These are phyloP conservation scores for Pyronema domesticum DNA, from an alignment of 495 filamentous ascomycete species.

Conservation along the genomic window DNA sequence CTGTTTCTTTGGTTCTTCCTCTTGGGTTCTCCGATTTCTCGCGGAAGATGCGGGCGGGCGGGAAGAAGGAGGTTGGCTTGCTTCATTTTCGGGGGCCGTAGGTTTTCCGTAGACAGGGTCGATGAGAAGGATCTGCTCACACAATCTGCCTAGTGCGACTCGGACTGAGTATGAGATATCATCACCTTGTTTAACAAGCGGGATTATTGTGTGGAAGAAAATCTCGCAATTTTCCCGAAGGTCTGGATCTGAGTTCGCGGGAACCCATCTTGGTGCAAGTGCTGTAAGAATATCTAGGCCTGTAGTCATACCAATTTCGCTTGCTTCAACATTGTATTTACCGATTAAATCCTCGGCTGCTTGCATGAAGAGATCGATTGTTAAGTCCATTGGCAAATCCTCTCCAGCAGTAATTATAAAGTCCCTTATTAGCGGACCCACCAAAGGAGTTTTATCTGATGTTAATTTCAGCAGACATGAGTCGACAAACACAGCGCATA, in stretches of 20 bases:
- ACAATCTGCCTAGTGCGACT: slow-evolving; percentile 43
- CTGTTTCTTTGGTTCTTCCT: too few relatives aligned
- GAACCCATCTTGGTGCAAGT: slow-evolving; percentile 48
- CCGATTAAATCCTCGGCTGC: slow-evolving; percentile 44
- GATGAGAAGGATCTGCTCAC: slow-evolving; percentile 47
- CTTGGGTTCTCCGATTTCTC: too few relatives aligned
- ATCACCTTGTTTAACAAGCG: slow-evolving; percentile 38
- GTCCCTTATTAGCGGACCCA: slow-evolving; percentile 14
- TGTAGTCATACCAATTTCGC: slow-evolving; percentile 54
- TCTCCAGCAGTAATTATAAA: slow-evolving; percentile 25
- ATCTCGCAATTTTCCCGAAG: slow-evolving; percentile 39
- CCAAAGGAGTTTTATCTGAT: slow-evolving; percentile 1
- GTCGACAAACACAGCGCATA: slow-evolving; percentile 13
- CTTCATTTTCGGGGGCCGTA: too few relatives aligned
- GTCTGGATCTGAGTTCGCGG: slow-evolving; percentile 35
- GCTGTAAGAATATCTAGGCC: slow-evolving; percentile 51
- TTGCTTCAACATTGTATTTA: slow-evolving; percentile 46
- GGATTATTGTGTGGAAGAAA: slow-evolving; percentile 59
- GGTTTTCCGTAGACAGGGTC: slow-evolving; percentile 42
- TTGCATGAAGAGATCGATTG: slow-evolving; percentile 34
- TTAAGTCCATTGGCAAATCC: slow-evolving; percentile 25
- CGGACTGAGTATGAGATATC: slow-evolving; percentile 47
- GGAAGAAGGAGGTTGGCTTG: too few relatives aligned
- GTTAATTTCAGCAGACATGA: slow-evolving; percentile 7
- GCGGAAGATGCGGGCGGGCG: too few relatives aligned